These are phyloP conservation scores for Starmerella cellae DNA, from an alignment of 805 yeast genomes.

Conservation along the genomic window DNA sequence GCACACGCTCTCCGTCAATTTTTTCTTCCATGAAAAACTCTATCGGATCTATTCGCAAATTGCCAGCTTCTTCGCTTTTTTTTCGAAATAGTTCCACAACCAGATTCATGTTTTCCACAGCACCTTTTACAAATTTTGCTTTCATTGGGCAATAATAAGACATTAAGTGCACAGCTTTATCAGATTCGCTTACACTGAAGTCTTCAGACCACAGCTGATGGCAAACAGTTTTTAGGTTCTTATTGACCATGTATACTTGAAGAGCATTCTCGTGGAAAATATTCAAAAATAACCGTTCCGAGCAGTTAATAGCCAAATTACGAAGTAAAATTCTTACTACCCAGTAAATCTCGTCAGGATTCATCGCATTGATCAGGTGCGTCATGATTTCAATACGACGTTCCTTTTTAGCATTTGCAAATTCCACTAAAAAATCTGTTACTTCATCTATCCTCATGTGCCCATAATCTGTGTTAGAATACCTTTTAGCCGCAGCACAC, in stretches of 20 bases:
- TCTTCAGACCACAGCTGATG: conserved; percentile 41
- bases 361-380: conserved; percentile 41
- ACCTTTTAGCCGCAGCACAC: conserved; percentile 38
- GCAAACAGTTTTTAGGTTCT: conserved; percentile 48
- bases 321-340: conserved; percentile 52
- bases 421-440: conserved; percentile 34
- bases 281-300: conserved; percentile 44
- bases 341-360: conserved; percentile 52
- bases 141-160: conserved; percentile 66
- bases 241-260: conserved; percentile 49
- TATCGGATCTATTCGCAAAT: not conserved
- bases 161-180: conserved; percentile 34
- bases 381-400: conserved; percentile 35
- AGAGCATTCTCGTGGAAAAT: conserved; percentile 73
- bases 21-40: conserved; percentile 71
- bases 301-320: conserved; percentile 36
- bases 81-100: conserved; percentile 25
- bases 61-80: not conserved
- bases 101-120: conserved; percentile 39
- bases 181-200: conserved; percentile 32
- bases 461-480: conserved; percentile 31
- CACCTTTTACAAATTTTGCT: conserved; percentile 41
- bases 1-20: conserved; percentile 83
- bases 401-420: conserved; percentile 29
- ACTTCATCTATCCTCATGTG: conserved; percentile 37